These are phyloP conservation scores for Aspergillus sp. DNA, from an alignment of 2,329 filamentous ascomycete species.

Conservation along the genomic window DNA sequence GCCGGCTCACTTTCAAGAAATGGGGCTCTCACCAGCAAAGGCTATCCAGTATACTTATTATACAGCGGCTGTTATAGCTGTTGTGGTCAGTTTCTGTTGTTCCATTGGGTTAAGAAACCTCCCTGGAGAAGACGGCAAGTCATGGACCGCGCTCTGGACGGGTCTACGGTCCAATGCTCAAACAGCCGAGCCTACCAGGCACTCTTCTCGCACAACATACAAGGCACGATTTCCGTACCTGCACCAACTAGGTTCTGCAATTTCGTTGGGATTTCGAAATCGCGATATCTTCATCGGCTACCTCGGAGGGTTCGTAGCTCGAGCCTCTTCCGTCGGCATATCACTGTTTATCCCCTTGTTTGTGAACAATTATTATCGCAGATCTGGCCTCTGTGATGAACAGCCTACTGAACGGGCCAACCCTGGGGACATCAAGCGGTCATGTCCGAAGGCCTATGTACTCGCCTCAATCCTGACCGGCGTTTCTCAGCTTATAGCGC, in stretches of 20 bases:
- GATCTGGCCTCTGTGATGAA: conserved; percentile 71
- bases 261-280: conserved; percentile 72
- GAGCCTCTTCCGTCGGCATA: conserved; percentile 91
- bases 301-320: conserved; percentile 88
- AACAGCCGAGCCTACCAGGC: neutral
- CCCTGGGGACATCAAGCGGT: conserved; percentile 69
- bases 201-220: conserved; percentile 1
- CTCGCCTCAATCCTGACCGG: conserved; percentile 85
- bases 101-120: conserved; percentile 71
- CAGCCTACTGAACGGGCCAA: conserved; percentile 31
- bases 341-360: conserved; percentile 92
- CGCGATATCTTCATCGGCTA: conserved; percentile 82
- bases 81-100: conserved; percentile 72
- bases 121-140: conserved; percentile 75
- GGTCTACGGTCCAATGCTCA: neutral
- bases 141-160: conserved; percentile 57
- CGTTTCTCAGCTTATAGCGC: conserved; percentile 80
- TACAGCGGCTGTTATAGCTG: conserved; percentile 71
- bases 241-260: conserved; percentile 60
- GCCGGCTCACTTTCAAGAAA: conserved; percentile 73
- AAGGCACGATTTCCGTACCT: conserved; percentile 34
- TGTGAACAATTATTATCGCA: conserved; percentile 86
- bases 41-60: conserved; percentile 87
- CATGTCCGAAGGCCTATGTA: conserved; percentile 83
- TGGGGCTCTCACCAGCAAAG: conserved; percentile 69